Conservation (phyloP, 306 rosid genomes). For the Dryas octopetala region DNA sequence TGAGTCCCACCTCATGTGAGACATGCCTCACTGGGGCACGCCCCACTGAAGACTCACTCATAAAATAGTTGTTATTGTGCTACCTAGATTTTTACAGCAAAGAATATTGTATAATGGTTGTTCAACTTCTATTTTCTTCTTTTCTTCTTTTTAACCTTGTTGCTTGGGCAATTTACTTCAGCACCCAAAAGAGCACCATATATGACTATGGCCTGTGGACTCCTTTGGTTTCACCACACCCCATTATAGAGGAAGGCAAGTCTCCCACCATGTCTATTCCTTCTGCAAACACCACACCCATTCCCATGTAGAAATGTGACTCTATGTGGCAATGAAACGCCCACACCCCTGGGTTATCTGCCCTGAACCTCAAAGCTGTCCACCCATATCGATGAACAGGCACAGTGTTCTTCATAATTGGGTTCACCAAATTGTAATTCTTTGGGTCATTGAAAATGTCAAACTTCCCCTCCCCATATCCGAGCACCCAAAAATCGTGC, state of each 20-base stretch:
- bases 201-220: slow-evolving; percentile 33
- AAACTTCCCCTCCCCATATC: slow-evolving; percentile 69
- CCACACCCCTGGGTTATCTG: slow-evolving; percentile 88
- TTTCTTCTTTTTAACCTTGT: not conserved
- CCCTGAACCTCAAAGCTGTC: slow-evolving; percentile 80
- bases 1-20: too few relatives aligned
- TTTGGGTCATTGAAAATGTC: slow-evolving; percentile 44
- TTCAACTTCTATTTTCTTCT: not conserved
- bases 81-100: not conserved
- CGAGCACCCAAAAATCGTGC: slow-evolving; percentile 86
- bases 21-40: too few relatives aligned
- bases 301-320: slow-evolving; percentile 82
- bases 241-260: slow-evolving; percentile 74
- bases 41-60: too few relatives aligned
- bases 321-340: slow-evolving; percentile 92
- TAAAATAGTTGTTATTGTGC: not conserved
- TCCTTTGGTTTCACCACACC: slow-evolving; percentile 61
- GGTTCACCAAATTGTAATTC: slow-evolving; percentile 69
- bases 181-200: not conserved
- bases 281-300: slow-evolving; percentile 87
- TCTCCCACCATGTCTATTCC: slow-evolving; percentile 64
- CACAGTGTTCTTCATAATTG: slow-evolving; percentile 83
- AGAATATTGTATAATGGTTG: not conserved
- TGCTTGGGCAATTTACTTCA: not conserved
- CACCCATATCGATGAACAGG: slow-evolving; percentile 71